Conservation (phyloP, 1,139 yeast species). For the Saccharomycopsis hybrid region DNA sequence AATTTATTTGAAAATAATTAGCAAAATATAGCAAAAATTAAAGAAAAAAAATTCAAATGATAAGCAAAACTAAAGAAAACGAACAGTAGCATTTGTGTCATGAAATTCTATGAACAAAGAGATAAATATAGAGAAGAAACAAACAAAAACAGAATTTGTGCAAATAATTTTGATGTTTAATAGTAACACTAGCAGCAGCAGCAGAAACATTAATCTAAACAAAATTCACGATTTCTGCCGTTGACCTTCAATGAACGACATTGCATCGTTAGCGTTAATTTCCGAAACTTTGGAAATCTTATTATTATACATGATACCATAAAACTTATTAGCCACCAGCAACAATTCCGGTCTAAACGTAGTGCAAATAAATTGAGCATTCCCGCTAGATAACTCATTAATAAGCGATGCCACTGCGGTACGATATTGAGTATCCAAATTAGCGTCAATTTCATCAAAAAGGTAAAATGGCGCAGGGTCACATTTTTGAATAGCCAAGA, state of each 20-base stretch:
- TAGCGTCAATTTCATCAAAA: slow-evolving; percentile 95
- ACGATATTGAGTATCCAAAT: slow-evolving; percentile 87
- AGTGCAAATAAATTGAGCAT: slow-evolving; percentile 90
- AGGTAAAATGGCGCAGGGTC: slow-evolving; percentile 97
- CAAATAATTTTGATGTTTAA: too few species aligned
- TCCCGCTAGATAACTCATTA: slow-evolving; percentile 49
- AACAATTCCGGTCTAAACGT: slow-evolving; percentile 94
- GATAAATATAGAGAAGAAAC: too few species aligned
- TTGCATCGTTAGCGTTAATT: slow-evolving; percentile 66
- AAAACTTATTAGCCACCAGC: slow-evolving; percentile 81
- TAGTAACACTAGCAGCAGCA: too few species aligned
- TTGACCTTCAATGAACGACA: slow-evolving; percentile 72
- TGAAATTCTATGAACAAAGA: too few species aligned
- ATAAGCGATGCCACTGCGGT: slow-evolving; percentile 81
- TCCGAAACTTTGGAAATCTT: slow-evolving; percentile 76
- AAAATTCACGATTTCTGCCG: slow-evolving; percentile 20
- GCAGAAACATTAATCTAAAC: too few species aligned
- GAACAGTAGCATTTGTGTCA: too few species aligned
- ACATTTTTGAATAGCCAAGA: slow-evolving; percentile 86
- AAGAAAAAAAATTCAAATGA: too few species aligned
- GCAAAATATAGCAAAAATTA: too few species aligned
- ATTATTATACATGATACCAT: slow-evolving; percentile 79
- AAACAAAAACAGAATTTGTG: too few species aligned
- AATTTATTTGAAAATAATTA: too few species aligned
- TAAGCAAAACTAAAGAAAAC: too few species aligned